Percentiles rank a stretch among this genome's conserved stretches.
These are phyloP conservation scores for Flaveria robusta DNA, from an alignment of 129 eudicot genomes.

Conservation along the genomic window DNA sequence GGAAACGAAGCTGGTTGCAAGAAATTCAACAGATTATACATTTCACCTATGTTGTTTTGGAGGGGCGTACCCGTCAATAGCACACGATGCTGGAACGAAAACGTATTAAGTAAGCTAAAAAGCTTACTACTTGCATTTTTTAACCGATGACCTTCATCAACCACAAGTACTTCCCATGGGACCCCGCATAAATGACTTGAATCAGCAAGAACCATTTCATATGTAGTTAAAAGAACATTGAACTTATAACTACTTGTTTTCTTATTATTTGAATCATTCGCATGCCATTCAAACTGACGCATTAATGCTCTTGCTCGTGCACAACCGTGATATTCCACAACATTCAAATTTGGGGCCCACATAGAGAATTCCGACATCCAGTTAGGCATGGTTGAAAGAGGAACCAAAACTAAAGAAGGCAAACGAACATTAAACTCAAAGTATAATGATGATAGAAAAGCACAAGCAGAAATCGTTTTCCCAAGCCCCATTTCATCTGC, in stretches of 20 bases:
- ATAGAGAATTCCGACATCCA: conserved; percentile 88
- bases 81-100: conserved; percentile 90
- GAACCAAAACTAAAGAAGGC: conserved; percentile 92
- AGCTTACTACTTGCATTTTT: conserved; percentile 91
- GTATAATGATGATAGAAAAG: conserved; percentile 75
- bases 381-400: conserved; percentile 97
- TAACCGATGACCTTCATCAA: conserved; percentile 95
- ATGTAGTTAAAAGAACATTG: conserved; percentile 86
- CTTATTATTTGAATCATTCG: conserved; percentile 39
- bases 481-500: conserved; percentile 99
- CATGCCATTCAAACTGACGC: conserved; percentile 90
- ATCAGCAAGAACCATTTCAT: conserved; percentile 94
- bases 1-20: conserved; percentile 90
- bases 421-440: conserved; percentile 73
- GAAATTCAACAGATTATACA: conserved; percentile 86
- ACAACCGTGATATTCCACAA: conserved; percentile 88
- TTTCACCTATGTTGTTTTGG: conserved; percentile 90
- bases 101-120: conserved; percentile 76
- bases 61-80: conserved; percentile 96
- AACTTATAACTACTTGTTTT: conserved; percentile 61
- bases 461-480: conserved; percentile 87
- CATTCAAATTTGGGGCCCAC: conserved; percentile 92
- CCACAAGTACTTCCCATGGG: conserved; percentile 98
- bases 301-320: conserved; percentile 67
- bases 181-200: conserved; percentile 65